phyloP scores from a whole-genome alignment of 371 early-diverging fungal genomes.

The Mortierella sp. region DNA sequence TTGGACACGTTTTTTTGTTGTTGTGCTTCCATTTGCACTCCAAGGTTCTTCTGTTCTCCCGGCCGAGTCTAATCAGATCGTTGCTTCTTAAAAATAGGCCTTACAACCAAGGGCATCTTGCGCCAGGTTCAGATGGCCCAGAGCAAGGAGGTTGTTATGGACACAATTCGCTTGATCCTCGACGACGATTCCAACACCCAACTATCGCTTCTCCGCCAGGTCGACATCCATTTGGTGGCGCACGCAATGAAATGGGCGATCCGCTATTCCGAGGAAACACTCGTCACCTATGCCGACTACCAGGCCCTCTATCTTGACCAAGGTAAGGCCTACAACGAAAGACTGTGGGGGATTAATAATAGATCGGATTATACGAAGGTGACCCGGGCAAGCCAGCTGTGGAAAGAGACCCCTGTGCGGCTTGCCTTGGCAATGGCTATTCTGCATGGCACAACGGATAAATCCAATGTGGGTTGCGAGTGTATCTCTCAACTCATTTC shows the following conservation, averaged over 20 bases:
- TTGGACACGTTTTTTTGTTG: neutral
- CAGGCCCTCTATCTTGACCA: conserved; percentile 51
- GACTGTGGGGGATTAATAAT: neutral
- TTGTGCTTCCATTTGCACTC: neutral
- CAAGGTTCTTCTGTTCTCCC: neutral
- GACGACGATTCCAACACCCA: conserved; percentile 54
- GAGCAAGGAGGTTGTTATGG: conserved; percentile 30
- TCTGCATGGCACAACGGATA: neutral
- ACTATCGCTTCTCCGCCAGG: conserved; percentile 34
- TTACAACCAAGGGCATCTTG: conserved; percentile 51
- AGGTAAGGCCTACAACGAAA: conserved; percentile 26
- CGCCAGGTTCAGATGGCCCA: conserved; percentile 49
- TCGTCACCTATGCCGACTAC: conserved; percentile 51
- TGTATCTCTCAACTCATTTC: neutral
- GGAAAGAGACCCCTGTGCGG: neutral
- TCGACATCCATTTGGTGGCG: conserved; percentile 53
- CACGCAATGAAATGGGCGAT: conserved; percentile 58
- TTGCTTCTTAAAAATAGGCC: conserved; percentile 21
- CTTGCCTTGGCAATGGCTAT: neutral
- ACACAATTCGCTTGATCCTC: conserved; percentile 36
- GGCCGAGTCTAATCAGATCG: neutral
- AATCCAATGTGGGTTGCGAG: neutral
- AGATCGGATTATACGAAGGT: neutral
- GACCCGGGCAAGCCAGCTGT: neutral
- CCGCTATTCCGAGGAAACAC: conserved; percentile 49